Percentiles rank a stretch among this genome's conserved stretches.
Evolutionary conservation across 371 early-diverging fungal species (phyloP).

Genomic region (Funneliformis caledonium): DNA sequence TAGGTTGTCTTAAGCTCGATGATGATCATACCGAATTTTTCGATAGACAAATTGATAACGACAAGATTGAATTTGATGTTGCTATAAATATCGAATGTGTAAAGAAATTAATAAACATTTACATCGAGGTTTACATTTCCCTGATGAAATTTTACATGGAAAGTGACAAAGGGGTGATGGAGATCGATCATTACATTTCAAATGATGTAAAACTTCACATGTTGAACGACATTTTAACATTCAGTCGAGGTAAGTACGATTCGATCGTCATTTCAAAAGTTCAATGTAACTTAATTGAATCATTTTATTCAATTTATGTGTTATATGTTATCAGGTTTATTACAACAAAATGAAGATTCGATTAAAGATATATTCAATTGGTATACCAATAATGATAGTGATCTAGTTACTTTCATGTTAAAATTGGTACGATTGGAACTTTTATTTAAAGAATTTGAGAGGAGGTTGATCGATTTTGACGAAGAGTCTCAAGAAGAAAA

Average conservation of each 20-base stretch:
- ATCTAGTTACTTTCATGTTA: slow-evolving; percentile 20
- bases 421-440: neutral
- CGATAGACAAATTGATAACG: neutral
- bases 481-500: neutral
- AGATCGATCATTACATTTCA: neutral
- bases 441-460: neutral
- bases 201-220: neutral
- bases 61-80: neutral
- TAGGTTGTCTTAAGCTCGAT: neutral
- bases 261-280: neutral
- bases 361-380: neutral
- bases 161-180: neutral
- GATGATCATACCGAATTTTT: slow-evolving; percentile 14
- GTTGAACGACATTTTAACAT: neutral
- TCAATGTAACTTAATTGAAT: neutral
- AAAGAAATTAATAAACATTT: slow-evolving; percentile 2
- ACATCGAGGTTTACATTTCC: neutral
- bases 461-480: neutral
- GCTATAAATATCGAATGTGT: neutral
- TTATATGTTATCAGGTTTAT: neutral
- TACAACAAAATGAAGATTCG: neutral
- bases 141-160: neutral
- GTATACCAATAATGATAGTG: slow-evolving; percentile 25
- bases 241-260: neutral
- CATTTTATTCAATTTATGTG: neutral